Conservation (phyloP, 768 basidiomycete species). For the Calocybe gangraenosa region DNA sequence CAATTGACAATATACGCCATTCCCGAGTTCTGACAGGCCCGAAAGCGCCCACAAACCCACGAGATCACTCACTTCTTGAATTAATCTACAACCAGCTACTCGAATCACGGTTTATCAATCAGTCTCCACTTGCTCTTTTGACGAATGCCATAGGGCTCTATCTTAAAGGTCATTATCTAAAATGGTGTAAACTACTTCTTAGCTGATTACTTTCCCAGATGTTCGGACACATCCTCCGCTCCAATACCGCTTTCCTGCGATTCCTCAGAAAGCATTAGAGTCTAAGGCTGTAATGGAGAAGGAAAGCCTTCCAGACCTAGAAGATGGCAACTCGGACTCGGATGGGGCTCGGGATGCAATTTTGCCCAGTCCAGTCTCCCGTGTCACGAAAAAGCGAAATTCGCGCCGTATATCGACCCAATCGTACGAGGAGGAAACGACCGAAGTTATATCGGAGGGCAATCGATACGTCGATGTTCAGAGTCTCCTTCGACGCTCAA, state of each 20-base stretch:
- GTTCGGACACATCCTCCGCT: slow-evolving; percentile 65
- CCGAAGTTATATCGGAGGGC: slow-evolving; percentile 18
- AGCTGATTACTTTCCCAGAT: slow-evolving; percentile 33
- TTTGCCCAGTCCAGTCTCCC: slow-evolving; percentile 23
- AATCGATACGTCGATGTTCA: slow-evolving; percentile 31
- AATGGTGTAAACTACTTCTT: not conserved
- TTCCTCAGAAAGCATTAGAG: slow-evolving; percentile 15
- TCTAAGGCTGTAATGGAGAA: not conserved
- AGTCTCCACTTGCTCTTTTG: slow-evolving; percentile 57
- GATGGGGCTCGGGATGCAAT: slow-evolving; percentile 35
- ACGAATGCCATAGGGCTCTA: slow-evolving; percentile 52
- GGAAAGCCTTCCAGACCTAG: slow-evolving; percentile 12
- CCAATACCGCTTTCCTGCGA: slow-evolving; percentile 51
- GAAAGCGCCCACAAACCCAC: slow-evolving; percentile 49
- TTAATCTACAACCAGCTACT: slow-evolving; percentile 68
- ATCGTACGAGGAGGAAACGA: slow-evolving; percentile 15
- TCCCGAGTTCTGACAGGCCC: slow-evolving; percentile 26
- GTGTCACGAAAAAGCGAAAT: slow-evolving; percentile 16
- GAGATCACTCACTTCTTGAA: slow-evolving; percentile 64
- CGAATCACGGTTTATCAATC: slow-evolving; percentile 63
- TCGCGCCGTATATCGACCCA: slow-evolving; percentile 17
- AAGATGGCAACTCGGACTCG: slow-evolving; percentile 22
- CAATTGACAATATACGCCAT: too few relatives aligned
- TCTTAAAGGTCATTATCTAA: slow-evolving; percentile 47
- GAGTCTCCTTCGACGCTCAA: slow-evolving; percentile 32